phyloP scores from a whole-genome alignment of 768 basidiomycete genomes.

The Calvatia gigantea region DNA sequence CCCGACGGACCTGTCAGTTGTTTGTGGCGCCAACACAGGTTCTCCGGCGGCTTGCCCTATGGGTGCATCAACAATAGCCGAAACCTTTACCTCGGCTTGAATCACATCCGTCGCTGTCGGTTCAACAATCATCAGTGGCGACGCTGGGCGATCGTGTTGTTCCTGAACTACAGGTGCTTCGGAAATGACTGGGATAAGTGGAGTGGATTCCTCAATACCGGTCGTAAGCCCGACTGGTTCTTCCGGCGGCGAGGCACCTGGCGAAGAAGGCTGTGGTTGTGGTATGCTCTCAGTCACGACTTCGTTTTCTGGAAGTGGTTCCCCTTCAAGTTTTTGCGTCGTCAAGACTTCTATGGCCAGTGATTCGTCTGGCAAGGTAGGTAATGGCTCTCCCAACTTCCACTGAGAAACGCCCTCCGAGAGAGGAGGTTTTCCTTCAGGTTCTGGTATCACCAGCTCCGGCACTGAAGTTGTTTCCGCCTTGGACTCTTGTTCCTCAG shows the following conservation, averaged over 20 bases:
- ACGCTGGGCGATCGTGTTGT: background rate
- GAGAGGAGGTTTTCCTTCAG: background rate
- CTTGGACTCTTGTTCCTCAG: too few species aligned
- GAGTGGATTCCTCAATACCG: background rate
- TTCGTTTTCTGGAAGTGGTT: background rate
- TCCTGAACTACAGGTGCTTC: background rate
- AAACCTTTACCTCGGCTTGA: constrained; percentile 24
- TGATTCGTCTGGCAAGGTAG: background rate
- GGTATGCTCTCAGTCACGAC: background rate
- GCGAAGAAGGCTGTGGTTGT: background rate
- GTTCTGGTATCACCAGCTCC: too few species aligned
- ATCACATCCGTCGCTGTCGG: constrained; percentile 15
- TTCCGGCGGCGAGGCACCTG: too few species aligned
- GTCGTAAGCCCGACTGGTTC: background rate
- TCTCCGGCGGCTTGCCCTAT: background rate
- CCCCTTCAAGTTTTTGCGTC: background rate
- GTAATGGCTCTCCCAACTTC: background rate
- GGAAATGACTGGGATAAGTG: background rate
- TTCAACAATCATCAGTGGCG: background rate
- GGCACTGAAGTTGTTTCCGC: too few species aligned
- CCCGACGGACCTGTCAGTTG: too few species aligned
- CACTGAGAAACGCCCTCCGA: background rate
- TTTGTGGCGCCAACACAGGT: background rate
- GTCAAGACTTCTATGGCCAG: background rate
- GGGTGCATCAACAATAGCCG: constrained; percentile 12